Evolutionary conservation across 1,284 basidiomycete genomes (phyloP).

Genomic region (Malassezia caprae): DNA sequence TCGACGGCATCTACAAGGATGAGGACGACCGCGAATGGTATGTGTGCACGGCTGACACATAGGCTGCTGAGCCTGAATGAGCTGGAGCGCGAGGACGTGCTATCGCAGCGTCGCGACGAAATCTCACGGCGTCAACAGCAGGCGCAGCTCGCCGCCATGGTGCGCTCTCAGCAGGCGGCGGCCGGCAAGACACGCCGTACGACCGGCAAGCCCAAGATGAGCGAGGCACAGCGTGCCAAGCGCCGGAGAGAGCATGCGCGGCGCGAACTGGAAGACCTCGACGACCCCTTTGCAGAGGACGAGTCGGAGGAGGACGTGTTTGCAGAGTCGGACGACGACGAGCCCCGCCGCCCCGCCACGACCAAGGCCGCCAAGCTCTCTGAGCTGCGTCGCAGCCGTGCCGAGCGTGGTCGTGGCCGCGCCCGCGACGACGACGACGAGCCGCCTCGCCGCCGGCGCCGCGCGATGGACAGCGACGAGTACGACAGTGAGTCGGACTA

Average conservation of each 20-base stretch:
- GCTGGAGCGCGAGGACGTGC: slow-evolving; percentile 73
- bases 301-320: slow-evolving; percentile 14
- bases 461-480: slow-evolving; percentile 23
- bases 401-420: slow-evolving; percentile 25
- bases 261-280: slow-evolving; percentile 16
- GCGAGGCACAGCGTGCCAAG: slow-evolving; percentile 8
- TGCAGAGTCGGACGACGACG: slow-evolving; percentile 16
- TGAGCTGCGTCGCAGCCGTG: slow-evolving; percentile 29
- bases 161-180: slow-evolving; percentile 57
- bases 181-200: slow-evolving; percentile 21
- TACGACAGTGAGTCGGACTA: slow-evolving; percentile 22
- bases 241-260: slow-evolving; percentile 12
- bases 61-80: slow-evolving; percentile 73
- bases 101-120: slow-evolving; percentile 69
- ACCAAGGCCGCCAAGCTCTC: slow-evolving; percentile 30
- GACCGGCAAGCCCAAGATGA: slow-evolving; percentile 13
- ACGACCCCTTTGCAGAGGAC: slow-evolving; percentile 14
- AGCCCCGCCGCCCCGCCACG: slow-evolving; percentile 47
- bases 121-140: slow-evolving; percentile 67
- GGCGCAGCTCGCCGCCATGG: slow-evolving; percentile 64
- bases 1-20: slow-evolving; percentile 79
- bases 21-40: slow-evolving; percentile 70
- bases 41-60: slow-evolving; percentile 41
- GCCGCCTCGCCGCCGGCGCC: slow-evolving; percentile 10
- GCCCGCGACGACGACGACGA: slow-evolving; percentile 19